These are phyloP conservation scores for Leishmania amazonensis DNA, from an alignment of 208 protist species.

Conservation along the genomic window DNA sequence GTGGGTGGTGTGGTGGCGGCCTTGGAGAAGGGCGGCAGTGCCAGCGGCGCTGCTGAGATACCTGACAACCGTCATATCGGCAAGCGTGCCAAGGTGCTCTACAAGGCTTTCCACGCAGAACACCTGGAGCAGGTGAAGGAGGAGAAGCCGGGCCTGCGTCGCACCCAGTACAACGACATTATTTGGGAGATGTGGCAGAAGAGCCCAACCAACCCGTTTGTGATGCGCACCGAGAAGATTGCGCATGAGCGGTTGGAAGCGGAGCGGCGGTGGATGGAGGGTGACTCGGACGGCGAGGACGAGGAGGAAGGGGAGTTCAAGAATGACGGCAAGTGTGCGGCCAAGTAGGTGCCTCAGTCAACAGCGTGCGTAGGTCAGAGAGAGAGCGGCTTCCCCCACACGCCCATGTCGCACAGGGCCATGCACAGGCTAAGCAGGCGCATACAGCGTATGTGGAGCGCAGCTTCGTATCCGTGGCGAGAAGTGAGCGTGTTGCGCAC, in stretches of 20 bases:
- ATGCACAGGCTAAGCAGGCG: background rate
- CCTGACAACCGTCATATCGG: conserved; percentile 85
- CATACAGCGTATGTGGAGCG: too few relatives aligned
- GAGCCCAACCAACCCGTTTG: conserved; percentile 82
- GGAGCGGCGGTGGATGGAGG: conserved; percentile 82
- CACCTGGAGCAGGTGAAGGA: conserved; percentile 68
- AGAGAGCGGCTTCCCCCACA: background rate
- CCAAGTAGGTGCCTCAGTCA: conserved; percentile 11
- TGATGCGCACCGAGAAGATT: conserved; percentile 71
- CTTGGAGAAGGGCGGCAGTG: conserved; percentile 31
- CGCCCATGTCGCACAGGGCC: background rate
- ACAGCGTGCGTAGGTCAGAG: background rate
- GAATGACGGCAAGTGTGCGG: conserved; percentile 8
- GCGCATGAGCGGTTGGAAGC: conserved; percentile 62
- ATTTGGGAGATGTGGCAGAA: conserved; percentile 92
- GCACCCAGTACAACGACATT: conserved; percentile 89
- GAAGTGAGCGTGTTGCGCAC: background rate
- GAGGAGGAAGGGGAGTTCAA: conserved; percentile 36
- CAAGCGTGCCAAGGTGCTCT: conserved; percentile 78
- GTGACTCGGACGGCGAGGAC: conserved; percentile 46
- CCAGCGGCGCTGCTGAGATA: conserved; percentile 18
- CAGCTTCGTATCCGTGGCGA: background rate
- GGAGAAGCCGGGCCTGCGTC: conserved; percentile 72
- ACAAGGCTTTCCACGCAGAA: conserved; percentile 84
- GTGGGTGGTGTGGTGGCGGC: conserved; percentile 45